phyloP scores from a whole-genome alignment of 257 asterid genomes.

The Ocimum tenuiflorum region DNA sequence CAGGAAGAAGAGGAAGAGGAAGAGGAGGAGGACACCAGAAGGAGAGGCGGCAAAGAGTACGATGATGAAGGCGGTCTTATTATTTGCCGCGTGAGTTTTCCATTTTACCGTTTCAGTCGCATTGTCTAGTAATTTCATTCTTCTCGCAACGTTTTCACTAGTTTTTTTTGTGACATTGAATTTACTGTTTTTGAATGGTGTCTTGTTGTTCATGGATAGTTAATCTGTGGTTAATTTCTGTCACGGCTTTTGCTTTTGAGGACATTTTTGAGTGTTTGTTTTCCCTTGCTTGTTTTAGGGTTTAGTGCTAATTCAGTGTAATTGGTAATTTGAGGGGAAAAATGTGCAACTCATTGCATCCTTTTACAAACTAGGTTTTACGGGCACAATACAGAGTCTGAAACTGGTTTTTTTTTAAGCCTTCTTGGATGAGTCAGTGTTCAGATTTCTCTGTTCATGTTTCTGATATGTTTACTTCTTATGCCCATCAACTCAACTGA shows the following conservation, averaged over 20 bases:
- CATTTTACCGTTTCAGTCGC: neutral
- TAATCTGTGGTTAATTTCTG: neutral
- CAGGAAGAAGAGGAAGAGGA: conserved; percentile 18
- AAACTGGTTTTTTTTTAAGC: neutral
- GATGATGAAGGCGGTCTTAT: conserved; percentile 89
- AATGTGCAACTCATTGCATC: neutral
- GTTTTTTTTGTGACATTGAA: neutral
- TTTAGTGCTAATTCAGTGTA: neutral
- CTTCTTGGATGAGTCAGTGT: too few species aligned
- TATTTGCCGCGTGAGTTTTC: conserved; percentile 61
- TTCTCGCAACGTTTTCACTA: neutral
- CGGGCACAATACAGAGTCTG: neutral
- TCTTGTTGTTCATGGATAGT: neutral
- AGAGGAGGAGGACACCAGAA: conserved; percentile 30
- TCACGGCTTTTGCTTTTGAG: neutral
- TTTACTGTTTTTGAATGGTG: too few species aligned
- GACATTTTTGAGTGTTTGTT: neutral
- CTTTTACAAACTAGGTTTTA: neutral
- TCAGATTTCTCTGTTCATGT: too few species aligned
- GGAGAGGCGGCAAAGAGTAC: conserved; percentile 46
- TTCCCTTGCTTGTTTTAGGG: neutral
- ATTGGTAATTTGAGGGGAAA: too few species aligned
- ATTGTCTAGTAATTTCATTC: neutral
- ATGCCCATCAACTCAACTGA: neutral
- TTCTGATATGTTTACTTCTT: too few species aligned